These are phyloP conservation scores for Kregervanrija fluxuum DNA, from an alignment of 805 yeast species.

Conservation along the genomic window DNA sequence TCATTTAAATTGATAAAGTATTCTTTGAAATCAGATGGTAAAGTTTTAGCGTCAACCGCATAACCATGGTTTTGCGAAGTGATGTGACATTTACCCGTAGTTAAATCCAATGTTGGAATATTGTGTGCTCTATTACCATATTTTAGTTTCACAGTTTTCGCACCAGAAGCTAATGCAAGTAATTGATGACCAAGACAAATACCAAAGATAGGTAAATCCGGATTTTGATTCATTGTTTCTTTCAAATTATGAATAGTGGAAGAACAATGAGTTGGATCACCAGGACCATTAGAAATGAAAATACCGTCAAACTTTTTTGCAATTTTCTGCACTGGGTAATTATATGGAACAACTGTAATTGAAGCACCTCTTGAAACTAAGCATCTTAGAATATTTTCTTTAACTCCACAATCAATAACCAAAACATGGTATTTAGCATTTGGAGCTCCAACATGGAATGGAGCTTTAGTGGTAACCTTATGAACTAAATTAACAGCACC, in stretches of 20 bases:
- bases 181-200: slow-evolving; percentile 97
- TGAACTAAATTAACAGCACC: slow-evolving; percentile 84
- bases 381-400: slow-evolving; percentile 93
- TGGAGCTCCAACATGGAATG: slow-evolving; percentile 77
- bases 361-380: slow-evolving; percentile 93
- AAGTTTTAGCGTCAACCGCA: slow-evolving; percentile 81
- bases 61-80: slow-evolving; percentile 99
- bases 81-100: slow-evolving; percentile 91
- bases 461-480: slow-evolving; percentile 91
- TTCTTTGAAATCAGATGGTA: slow-evolving; percentile 73
- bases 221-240: slow-evolving; percentile 55
- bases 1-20: slow-evolving; percentile 92
- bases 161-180: slow-evolving; percentile 91
- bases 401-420: slow-evolving; percentile 95
- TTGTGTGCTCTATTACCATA: slow-evolving; percentile 99
- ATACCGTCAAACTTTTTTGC: slow-evolving; percentile 93
- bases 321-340: slow-evolving; percentile 85
- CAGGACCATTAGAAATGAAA: slow-evolving; percentile 94
- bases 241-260: slow-evolving; percentile 68
- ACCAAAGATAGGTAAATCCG: slow-evolving; percentile 86
- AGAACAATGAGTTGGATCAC: slow-evolving; percentile 91
- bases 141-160: slow-evolving; percentile 84
- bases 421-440: slow-evolving; percentile 70
- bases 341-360: slow-evolving; percentile 92
- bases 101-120: slow-evolving; percentile 87